Evolutionary conservation across 2,329 filamentous ascomycete species (phyloP).

Genomic region (Colletotrichum kahawae): DNA sequence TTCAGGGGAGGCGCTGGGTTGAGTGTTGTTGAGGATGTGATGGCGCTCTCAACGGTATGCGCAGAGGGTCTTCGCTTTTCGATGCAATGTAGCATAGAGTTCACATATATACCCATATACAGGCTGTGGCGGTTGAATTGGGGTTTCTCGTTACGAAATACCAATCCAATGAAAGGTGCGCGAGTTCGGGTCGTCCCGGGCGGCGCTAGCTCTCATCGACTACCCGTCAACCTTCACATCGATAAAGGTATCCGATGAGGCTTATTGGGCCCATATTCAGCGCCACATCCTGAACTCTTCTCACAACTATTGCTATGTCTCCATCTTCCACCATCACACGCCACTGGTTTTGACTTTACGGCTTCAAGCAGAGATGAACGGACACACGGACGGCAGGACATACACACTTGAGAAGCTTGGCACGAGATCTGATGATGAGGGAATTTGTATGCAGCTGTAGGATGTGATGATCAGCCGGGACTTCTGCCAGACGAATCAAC

Average conservation of each 20-base stretch:
- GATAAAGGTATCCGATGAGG: neutral
- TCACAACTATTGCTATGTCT: neutral
- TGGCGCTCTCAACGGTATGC: neutral
- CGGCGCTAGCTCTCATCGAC: neutral
- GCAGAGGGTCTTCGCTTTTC: neutral
- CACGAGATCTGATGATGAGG: accelerated
- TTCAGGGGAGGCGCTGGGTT: neutral
- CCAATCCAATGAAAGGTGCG: neutral
- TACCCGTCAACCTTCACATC: neutral
- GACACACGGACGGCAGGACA: neutral
- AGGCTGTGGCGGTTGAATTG: neutral
- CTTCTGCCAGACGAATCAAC: neutral
- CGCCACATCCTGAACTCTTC: neutral
- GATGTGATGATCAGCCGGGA: neutral
- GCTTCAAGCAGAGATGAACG: neutral
- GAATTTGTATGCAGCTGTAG: neutral
- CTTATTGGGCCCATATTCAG: neutral
- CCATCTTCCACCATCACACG: accelerated
- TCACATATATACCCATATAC: accelerated
- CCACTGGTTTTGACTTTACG: accelerated
- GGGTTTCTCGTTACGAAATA: neutral
- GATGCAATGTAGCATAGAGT: neutral
- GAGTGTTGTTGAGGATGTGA: neutral
- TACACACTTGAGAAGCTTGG: neutral
- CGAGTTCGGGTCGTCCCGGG: neutral